Evolutionary conservation across 2,329 filamentous ascomycete genomes (phyloP), one percentile per base, ranked within the genome.

Genomic region (Apiospora sp.): DNA sequence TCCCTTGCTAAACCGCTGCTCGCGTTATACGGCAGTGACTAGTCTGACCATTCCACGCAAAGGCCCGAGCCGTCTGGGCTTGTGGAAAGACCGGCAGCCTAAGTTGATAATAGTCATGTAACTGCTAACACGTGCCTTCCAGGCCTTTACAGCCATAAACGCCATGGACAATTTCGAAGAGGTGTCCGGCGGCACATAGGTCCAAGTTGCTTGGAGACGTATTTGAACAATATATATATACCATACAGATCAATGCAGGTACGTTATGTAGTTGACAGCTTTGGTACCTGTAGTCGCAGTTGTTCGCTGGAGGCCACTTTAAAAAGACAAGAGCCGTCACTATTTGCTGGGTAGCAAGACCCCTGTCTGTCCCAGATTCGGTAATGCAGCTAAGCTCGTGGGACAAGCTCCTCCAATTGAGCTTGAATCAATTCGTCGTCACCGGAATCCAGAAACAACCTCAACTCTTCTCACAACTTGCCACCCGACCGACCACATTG

Each of bases 391-490:
- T 64, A 49, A 7, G 49, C 49, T 51, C 49, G 13, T 51, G 49
- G 49, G n/a, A 49, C 54, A 19, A 19, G 30, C 43, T 68, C 41
- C 54, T 61, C 30, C 58, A 64, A 64, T 64, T 30, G 58, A 41
- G 34, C 22, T 41, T 41, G 37, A 41, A 41, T 27, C 44, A n/a
- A 44, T 68, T 44, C 43, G 27, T 68, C 67, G 67, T 68, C 67
- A 68, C 67, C 67, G 44, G 67, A 68, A 44, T 27, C 67, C 13
- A 30, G 67, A 68, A 68, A 48, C 67, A 68, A 68, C 67, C 44
- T 68, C 67, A 46, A 68, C 30, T 37, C 67, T 68, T 48, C 67
- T 44, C 13, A 37, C n/a, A 46, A 68, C 27, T 46, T 5, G 27
- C 41, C n/a, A 27, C 41, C 41, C 67, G 24, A 46, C 67, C 41